Base-by-base conservation (phyloP, 73 alveolate species). In the Paramecium caudatum region DNA sequence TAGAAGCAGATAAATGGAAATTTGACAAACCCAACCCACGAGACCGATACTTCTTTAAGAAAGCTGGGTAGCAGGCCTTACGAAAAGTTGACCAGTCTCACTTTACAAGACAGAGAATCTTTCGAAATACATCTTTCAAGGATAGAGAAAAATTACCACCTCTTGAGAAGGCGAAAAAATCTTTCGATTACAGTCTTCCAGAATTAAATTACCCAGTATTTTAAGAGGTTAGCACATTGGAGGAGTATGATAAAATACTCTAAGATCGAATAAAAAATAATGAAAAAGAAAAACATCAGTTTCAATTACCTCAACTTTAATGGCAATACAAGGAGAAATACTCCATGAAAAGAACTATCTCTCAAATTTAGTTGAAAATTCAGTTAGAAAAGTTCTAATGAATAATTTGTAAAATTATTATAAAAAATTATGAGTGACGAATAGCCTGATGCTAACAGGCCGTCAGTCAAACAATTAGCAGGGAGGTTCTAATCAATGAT, bases 111-210 rank as follows among this genome's bases (percentile, higher is more conserved):
- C 16, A 65, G 15, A n/a, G 83, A 1, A 30, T 33, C n/a, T 33
- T 65, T 36, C 27, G 83, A n/a, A 65, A 55, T 10, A 55, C 80
- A 12, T 55, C 80, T 36, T 30, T 65, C 30, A 65, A 65, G 15
- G 47, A 65, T 65, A 12, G 83, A 33, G 27, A 65, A 15, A 65
- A 65, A 65, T 13, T 65, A 65, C 83, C 83, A 12, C 30, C 17
- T 3, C 32, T 65, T 46, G 83, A 33, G 34, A 32, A 65, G 17
- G 19, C 83, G 16, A 9, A 13, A 2, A 65, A 33, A 30, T 32
- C 19, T 32, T 65, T 36, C 2, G 83, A 65, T 65, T 33, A 33
- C 6, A 65, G 50, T 65, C 83, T 36, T 23, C 50, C 47, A 33
- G 83, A 65, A 33, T 65, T 33, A n/a, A 33, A 25, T 10, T 36